These are phyloP conservation scores for Jackrogersella multiformis DNA, from an alignment of 495 filamentous ascomycete species.

Conservation along the genomic window DNA sequence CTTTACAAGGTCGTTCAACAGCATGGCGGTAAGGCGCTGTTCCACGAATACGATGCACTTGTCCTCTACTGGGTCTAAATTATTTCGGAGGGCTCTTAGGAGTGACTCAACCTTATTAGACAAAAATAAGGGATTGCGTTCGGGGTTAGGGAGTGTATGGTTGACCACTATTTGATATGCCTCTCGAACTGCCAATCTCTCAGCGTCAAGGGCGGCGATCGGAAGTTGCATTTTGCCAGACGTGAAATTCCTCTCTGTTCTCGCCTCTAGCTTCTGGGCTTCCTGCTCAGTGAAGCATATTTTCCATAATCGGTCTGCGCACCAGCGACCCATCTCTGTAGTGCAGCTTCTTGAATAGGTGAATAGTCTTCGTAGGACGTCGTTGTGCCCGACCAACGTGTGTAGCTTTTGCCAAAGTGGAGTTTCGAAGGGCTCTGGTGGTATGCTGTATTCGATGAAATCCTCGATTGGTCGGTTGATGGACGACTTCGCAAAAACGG, in stretches of 20 bases:
- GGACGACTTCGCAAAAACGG: conserved; percentile 64
- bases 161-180: conserved; percentile 65
- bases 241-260: conserved; percentile 57
- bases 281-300: conserved; percentile 75
- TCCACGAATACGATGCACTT: conserved; percentile 90
- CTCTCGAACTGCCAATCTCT: conserved; percentile 64
- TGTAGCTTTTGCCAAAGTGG: conserved; percentile 67
- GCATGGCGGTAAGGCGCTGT: conserved; percentile 76
- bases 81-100: conserved; percentile 60
- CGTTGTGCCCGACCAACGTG: conserved; percentile 63
- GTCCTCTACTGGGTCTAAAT: conserved; percentile 62
- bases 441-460: conserved; percentile 64
- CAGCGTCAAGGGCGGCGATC: conserved; percentile 49
- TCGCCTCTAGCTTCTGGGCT: conserved; percentile 67
- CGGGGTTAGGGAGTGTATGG: conserved; percentile 59
- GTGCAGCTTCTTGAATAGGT: conserved; percentile 64
- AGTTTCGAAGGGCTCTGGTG: conserved; percentile 67
- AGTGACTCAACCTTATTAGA: conserved; percentile 80
- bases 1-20: conserved; percentile 72
- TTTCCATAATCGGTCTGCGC: conserved; percentile 82
- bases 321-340: conserved; percentile 83
- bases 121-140: conserved; percentile 55
- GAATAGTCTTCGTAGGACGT: conserved; percentile 67
- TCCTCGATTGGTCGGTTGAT: conserved; percentile 38
- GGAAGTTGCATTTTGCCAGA: conserved; percentile 43